Evolutionary conservation across 352 stramenopile species (phyloP), one percentile per base, ranked within the genome.

Genomic region (Globisporangium splendens): DNA sequence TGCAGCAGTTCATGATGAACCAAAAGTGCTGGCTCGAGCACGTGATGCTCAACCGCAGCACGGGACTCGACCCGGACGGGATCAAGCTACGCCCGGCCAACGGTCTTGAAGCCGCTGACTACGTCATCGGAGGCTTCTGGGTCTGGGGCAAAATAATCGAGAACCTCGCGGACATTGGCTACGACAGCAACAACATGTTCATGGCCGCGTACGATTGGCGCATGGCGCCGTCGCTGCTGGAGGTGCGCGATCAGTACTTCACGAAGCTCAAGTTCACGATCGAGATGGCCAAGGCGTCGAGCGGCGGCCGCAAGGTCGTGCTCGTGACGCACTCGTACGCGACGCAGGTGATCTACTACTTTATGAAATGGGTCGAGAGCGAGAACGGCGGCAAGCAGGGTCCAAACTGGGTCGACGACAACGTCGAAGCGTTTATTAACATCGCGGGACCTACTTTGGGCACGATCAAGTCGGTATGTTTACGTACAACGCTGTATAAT

Each of bases 321-420:
- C 54, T 98, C 12, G 69, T 98, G 17, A 88, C 88, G 10, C 96
- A 99, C 70, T 97, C 87, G 49, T 97, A 98, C 72, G 94, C 91
- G 10, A 84, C 77, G 10, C 89, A 96, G 42, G 77, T 98, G 11
- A 75, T 94, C n/a, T 85, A 97, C 49, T 96, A 97, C 73, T 98
- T 98, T 62, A 87, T 98, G 54, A 83, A 96, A 51, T 99, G 96
- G 96, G 94, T 98, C 47, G 90, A 96, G 46, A 89, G 76, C 47
- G 55, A 87, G 8, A 75, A 85, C 8, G 91, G 89, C 35, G 89
- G 89, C 38, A 84, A 83, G n/a, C 89, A 80, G 38, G 93, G 94
- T 1, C 75, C 84, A 15, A 54, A 88, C n/a, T 99, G 96, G 96
- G 87, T 98, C 4, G 91, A 98, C 46, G 73, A 89, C 33, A 81